Base-by-base conservation (phyloP, 1,284 basidiomycete genomes). In the Entoloma clypeatum region DNA sequence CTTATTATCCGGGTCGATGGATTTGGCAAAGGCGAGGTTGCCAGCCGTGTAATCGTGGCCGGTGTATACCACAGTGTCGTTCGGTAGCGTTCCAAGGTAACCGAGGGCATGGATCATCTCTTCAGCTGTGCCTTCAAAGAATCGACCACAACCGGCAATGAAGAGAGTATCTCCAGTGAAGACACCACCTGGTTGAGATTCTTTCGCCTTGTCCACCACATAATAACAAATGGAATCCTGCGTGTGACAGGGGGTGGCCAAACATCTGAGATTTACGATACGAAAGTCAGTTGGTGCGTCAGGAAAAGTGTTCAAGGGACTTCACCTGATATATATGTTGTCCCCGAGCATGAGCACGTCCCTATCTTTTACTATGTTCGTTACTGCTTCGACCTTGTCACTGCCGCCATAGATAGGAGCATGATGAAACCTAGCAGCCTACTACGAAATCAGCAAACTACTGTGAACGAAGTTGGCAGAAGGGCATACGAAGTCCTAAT, bases 101-200 rank as follows among this genome's bases (percentile, higher is more conserved):
- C 78, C 76, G 29, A 96, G 75, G 4, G 92, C 79, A 5, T 71
- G 62, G 56, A 86, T 72, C 95, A 99, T 99, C 64, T 98, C 83
- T 7, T 73, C 65, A 1, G 85, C 83, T 3, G 78, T 83, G 28
- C 94, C 94, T 64, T 98, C 94, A 57, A 98, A 98, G 75, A 98
- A 98, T 5, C 93, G 80, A n/a, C 95, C 95, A 59, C 90, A 95
- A 5, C 94, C 94, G 3, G 78, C 91, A 49, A 91, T 77, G 71
- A 99, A 98, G 36, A 99, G 81, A 0, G 95, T 98, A 60, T 99
- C 95, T 10, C 93, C 92, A 0, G 95, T 97, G 64, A 99, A 96
- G 16, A 98, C 91, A 10, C 74, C 87, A 29, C 82, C 79, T 0
- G 81, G 77, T 50, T 79, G 79, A 25, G 68, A 51, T 24, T 62